Conservation (phyloP, 164 flowering plant species). For the Dillenia turbinata region DNA sequence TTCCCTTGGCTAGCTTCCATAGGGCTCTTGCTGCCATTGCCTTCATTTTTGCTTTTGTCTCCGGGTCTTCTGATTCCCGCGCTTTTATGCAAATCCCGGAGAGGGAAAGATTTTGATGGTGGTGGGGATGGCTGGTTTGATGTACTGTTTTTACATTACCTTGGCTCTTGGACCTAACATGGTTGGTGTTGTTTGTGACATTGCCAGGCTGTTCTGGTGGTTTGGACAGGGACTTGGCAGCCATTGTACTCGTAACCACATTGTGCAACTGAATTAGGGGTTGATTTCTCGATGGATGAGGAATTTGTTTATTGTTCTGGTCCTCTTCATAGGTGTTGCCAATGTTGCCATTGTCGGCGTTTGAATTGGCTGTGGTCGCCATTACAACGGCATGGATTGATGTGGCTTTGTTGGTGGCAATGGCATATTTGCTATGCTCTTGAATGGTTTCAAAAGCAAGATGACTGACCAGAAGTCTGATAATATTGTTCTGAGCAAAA, state of each 20-base stretch:
- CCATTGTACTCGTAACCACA: not conserved
- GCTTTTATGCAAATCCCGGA: slow-evolving; percentile 63
- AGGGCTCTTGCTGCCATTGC: slow-evolving; percentile 84
- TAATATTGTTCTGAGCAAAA: slow-evolving; percentile 66
- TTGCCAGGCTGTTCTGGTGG: slow-evolving; percentile 1
- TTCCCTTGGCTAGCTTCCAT: slow-evolving; percentile 54
- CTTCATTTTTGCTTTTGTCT: slow-evolving; percentile 64
- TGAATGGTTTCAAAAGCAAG: slow-evolving; percentile 85
- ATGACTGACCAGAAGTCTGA: slow-evolving; percentile 73
- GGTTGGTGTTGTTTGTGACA: not conserved
- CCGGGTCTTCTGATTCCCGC: slow-evolving; percentile 64
- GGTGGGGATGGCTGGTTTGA: slow-evolving; percentile 7
- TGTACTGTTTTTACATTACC: slow-evolving; percentile 6
- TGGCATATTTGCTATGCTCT: slow-evolving; percentile 63
- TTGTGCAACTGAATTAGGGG: slow-evolving; percentile 1
- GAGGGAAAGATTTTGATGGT: slow-evolving; percentile 14
- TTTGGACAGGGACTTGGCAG: not conserved
- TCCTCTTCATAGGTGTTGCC: slow-evolving; percentile 12
- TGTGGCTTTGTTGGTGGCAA: slow-evolving; percentile 28
- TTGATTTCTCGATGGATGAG: slow-evolving; percentile 12
- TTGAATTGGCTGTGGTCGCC: slow-evolving; percentile 36
- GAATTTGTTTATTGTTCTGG: not conserved
- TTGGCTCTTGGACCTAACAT: slow-evolving; percentile 6
- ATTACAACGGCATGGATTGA: slow-evolving; percentile 47
- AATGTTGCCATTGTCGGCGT: slow-evolving; percentile 1